Evolutionary conservation across 176 grass and related monocot species (phyloP).

Genomic region (Cenchrus purpureus): DNA sequence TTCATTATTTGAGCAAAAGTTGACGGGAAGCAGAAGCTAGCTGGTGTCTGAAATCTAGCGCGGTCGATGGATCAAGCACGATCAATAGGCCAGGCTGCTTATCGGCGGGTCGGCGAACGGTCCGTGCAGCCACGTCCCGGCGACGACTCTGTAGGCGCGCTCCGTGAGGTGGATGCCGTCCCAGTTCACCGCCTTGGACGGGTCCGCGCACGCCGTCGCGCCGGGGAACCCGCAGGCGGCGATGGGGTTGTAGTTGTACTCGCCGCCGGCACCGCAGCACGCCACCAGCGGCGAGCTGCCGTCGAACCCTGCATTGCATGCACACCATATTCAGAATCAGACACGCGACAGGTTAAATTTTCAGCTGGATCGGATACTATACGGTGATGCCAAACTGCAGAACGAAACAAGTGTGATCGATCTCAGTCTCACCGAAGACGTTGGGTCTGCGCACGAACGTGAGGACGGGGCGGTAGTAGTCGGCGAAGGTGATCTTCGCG

Average conservation of each 20-base stretch:
- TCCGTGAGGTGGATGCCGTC: constrained; percentile 64
- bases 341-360: too few relatives aligned
- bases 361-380: too few relatives aligned
- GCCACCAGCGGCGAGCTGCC: constrained; percentile 2
- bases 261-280: constrained; percentile 52
- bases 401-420: too few relatives aligned
- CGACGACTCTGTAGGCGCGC: constrained; percentile 31
- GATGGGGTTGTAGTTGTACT: constrained; percentile 45
- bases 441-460: neutral
- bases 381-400: too few relatives aligned
- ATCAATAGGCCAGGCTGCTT: neutral
- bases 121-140: constrained; percentile 44
- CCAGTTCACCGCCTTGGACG: constrained; percentile 37
- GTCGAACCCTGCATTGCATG: neutral
- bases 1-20: too few relatives aligned
- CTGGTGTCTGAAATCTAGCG: too few relatives aligned
- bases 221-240: constrained; percentile 38
- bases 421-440: neutral
- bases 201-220: constrained; percentile 32
- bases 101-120: constrained; percentile 41
- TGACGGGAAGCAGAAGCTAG: too few relatives aligned
- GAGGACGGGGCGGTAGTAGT: constrained; percentile 27
- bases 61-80: too few relatives aligned
- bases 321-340: too few relatives aligned
- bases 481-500: constrained; percentile 22